phyloP scores from a whole-genome alignment of 2,329 filamentous ascomycete species.

The Cylindrodendrum hubeiense region DNA sequence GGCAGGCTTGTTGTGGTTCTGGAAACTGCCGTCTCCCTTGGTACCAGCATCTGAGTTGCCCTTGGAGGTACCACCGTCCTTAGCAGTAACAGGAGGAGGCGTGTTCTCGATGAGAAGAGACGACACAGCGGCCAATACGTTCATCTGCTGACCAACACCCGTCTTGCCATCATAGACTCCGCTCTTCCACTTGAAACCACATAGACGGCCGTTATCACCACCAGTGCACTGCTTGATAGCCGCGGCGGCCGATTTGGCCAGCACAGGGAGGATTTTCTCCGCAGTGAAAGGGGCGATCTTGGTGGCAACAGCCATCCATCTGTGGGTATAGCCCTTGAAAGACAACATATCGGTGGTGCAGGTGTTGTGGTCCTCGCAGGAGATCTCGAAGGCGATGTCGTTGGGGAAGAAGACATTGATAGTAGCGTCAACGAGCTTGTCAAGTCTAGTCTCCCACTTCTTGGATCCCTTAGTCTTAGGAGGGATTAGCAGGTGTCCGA shows the following conservation, averaged over 20 bases:
- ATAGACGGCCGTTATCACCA: constrained; percentile 60
- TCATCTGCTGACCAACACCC: constrained; percentile 72
- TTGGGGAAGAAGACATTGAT: constrained; percentile 65
- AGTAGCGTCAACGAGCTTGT: constrained; percentile 53
- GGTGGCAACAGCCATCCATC: constrained; percentile 66
- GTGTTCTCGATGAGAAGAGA: constrained; percentile 61
- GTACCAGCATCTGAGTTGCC: constrained; percentile 59
- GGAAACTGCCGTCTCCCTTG: constrained; percentile 51
- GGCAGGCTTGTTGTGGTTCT: constrained; percentile 50
- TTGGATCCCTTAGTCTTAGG: constrained; percentile 59
- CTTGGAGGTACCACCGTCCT: constrained; percentile 64
- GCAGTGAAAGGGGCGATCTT: constrained; percentile 67
- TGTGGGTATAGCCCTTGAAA: constrained; percentile 72
- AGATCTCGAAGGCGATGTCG: constrained; percentile 69
- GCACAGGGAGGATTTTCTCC: constrained; percentile 62
- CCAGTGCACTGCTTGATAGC: constrained; percentile 68
- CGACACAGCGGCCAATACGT: constrained; percentile 67
- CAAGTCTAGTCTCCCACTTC: constrained; percentile 65
- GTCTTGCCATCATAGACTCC: constrained; percentile 65
- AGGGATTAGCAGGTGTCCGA: constrained; percentile 18
- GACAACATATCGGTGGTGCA: constrained; percentile 75
- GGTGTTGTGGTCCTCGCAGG: constrained; percentile 66
- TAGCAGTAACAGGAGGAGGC: constrained; percentile 57
- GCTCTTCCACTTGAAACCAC: constrained; percentile 67
- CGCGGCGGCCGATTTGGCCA: constrained; percentile 65